Conservation (phyloP, 2,329 filamentous ascomycete genomes). For the Colletotrichum sp. region DNA sequence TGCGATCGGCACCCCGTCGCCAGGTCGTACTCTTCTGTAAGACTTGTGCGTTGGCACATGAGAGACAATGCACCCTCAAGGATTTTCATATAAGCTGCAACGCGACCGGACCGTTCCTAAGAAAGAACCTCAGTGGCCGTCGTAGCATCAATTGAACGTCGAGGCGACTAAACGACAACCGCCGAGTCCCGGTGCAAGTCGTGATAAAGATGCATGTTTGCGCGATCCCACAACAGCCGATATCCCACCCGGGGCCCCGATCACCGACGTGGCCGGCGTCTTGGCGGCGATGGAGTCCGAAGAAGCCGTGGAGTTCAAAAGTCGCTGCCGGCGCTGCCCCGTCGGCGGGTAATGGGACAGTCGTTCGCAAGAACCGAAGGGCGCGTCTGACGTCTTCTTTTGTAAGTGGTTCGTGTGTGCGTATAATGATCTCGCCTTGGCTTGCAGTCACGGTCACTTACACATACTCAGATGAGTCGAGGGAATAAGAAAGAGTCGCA, state of each 20-base stretch:
- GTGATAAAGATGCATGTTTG: slow-evolving; percentile 8
- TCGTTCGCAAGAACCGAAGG: neutral
- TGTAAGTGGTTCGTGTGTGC: neutral
- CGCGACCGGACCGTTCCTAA: neutral
- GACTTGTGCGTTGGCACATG: neutral
- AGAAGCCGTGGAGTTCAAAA: neutral
- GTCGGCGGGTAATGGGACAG: neutral
- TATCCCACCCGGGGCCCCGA: neutral
- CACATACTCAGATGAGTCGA: neutral
- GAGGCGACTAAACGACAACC: neutral
- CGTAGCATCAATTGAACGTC: neutral
- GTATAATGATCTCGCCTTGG: neutral
- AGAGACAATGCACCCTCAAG: neutral
- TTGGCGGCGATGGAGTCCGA: neutral
- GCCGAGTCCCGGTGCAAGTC: neutral
- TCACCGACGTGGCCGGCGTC: neutral
- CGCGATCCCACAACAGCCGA: neutral
- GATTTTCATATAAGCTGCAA: neutral
- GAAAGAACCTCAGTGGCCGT: no score
- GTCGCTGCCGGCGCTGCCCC: neutral
- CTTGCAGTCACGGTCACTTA: neutral
- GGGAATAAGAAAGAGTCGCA: neutral
- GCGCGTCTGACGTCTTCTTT: neutral
- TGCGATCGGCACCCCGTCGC: neutral
- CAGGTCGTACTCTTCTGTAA: neutral